phyloP scores from a whole-genome alignment of 2,329 filamentous ascomycete genomes.

The Aspergillus brunneoviolaceus region DNA sequence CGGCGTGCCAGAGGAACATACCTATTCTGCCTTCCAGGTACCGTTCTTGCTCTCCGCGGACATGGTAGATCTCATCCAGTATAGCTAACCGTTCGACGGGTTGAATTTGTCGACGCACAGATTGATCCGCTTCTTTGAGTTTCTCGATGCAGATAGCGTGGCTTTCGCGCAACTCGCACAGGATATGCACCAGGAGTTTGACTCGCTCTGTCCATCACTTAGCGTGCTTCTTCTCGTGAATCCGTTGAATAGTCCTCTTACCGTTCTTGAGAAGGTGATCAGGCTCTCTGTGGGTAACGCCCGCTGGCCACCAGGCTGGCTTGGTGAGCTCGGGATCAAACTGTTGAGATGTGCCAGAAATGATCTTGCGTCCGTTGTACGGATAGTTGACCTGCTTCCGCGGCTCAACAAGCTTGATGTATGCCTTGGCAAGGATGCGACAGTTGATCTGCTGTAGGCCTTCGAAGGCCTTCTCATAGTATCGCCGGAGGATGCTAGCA shows the following conservation, averaged over 20 bases:
- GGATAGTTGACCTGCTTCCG: slow-evolving; percentile 39
- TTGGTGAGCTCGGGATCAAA: slow-evolving; percentile 36
- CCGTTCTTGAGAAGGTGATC: slow-evolving; percentile 36
- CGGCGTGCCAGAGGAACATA: slow-evolving; percentile 11
- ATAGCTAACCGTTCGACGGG: slow-evolving; percentile 30
- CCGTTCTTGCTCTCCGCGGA: slow-evolving; percentile 33
- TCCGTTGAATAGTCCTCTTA: slow-evolving; percentile 12
- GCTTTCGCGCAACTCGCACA: slow-evolving; percentile 35
- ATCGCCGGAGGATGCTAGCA: slow-evolving; percentile 25
- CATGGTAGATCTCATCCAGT: slow-evolving; percentile 37
- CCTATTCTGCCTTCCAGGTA: slow-evolving; percentile 32
- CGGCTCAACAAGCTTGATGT: slow-evolving; percentile 38
- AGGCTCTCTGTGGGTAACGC: slow-evolving; percentile 34
- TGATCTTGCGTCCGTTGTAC: slow-evolving; percentile 35
- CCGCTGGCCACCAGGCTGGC: slow-evolving; percentile 36
- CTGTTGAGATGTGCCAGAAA: slow-evolving; percentile 30
- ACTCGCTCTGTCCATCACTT: slow-evolving; percentile 25
- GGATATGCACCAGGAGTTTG: slow-evolving; percentile 34
- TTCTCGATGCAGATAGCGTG: slow-evolving; percentile 35
- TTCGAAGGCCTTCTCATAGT: slow-evolving; percentile 36
- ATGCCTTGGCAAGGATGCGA: slow-evolving; percentile 36
- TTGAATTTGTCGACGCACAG: slow-evolving; percentile 33
- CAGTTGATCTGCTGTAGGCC: slow-evolving; percentile 39
- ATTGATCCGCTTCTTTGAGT: slow-evolving; percentile 34
- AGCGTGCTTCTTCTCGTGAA: background rate